These are phyloP conservation scores for Bocquillonia castaneifolia DNA, from an alignment of 441 rosid species.

Conservation along the genomic window DNA sequence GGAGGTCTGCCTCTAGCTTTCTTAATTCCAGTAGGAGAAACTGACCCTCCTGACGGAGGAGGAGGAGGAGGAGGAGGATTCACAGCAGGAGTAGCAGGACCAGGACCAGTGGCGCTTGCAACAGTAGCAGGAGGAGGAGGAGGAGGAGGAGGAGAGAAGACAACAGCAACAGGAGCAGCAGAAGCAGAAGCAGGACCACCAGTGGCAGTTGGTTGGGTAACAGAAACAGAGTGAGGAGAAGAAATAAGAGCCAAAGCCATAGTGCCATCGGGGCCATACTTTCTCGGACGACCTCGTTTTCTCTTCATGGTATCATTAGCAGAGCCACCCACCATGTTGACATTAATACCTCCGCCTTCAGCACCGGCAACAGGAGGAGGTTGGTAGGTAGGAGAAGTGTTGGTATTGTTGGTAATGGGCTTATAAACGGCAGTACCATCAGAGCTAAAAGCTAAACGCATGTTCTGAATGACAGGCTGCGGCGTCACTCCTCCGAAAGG, in stretches of 20 bases:
- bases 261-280: constrained; percentile 63
- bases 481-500: constrained; percentile 36
- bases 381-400: constrained; percentile 47
- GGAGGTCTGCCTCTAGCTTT: constrained; percentile 73
- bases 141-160: not conserved
- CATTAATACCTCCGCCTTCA: constrained; percentile 26
- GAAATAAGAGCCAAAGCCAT: constrained; percentile 44
- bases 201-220: constrained; percentile 25
- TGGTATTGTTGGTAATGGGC: constrained; percentile 28
- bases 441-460: constrained; percentile 48
- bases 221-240: constrained; percentile 25
- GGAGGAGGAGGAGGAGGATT: constrained; percentile 22
- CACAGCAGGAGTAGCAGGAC: not conserved
- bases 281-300: constrained; percentile 85
- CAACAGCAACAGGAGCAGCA: not conserved
- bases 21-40: constrained; percentile 41
- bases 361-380: constrained; percentile 6
- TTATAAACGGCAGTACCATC: constrained; percentile 56
- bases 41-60: constrained; percentile 22
- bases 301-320: constrained; percentile 46
- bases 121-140: not conserved
- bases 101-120: not conserved
- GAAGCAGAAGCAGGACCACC: constrained; percentile 35
- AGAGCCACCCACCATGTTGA: constrained; percentile 41
- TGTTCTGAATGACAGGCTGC: constrained; percentile 52